Evolutionary conservation across 176 grass and related monocot genomes (phyloP), one percentile per base, ranked within the genome.

Genomic region (Musa schizocarpa): DNA sequence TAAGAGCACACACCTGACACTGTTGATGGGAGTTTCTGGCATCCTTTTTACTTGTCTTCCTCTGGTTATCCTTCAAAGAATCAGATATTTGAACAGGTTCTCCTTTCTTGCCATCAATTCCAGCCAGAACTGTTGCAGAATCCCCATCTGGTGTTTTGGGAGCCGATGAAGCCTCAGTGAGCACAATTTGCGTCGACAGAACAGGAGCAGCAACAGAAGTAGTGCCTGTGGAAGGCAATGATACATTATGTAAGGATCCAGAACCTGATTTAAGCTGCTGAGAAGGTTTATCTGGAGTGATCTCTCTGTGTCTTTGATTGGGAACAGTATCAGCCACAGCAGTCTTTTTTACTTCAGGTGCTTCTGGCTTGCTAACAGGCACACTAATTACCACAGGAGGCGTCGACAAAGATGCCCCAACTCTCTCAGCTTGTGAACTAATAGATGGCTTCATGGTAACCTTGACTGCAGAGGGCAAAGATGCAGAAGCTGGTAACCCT

Each of bases 51-150:
- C 54, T 20, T 1, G 25, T 1, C 22, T 52, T 86, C 50, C 88
- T 91, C 74, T 85, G 83, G 78, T 62, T 80, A 86, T 97, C 93
- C 76, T 93, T 87, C 65, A 81, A 76, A 71, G 82, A 85, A 25
- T 86, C 88, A 13, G 66, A 74, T 86, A n/a, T 91, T 83, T 70
- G 84, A 74, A 84, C 49, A 78, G 78, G 6, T 66, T 86, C 86
- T 25, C 77, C 87, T 48, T 57, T 89, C 52, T 88, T 87, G 63
- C 63, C 88, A 79, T 98, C 88, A 67, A 13, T 69, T 81, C 58
- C 82, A 14, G 19, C 43, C 13, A 50, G 12, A 70, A 14, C 3
- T 2, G 16, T 11, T 52, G 19, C 69, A 21, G 1, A 51, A 71
- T 51, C 43, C 48, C 9, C 69, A 51, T 29, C 10, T 22, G 64